Evolutionary conservation across 257 asterid species (phyloP).

Genomic region (Solanum habrochaites): DNA sequence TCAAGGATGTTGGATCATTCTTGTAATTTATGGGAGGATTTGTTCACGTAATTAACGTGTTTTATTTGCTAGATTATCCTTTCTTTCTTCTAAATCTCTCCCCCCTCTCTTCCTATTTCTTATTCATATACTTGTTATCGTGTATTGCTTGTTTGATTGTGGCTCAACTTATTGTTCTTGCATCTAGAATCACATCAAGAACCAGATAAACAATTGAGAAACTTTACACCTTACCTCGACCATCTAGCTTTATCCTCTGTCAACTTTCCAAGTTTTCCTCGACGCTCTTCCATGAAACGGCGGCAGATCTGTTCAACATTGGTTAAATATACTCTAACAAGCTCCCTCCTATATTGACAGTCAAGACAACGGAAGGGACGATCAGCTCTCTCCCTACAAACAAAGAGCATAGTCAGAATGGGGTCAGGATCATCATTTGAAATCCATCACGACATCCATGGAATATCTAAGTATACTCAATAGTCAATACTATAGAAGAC

Average conservation of each 20-base stretch:
- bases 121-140: background rate
- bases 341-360: slow-evolving; percentile 85
- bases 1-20: background rate
- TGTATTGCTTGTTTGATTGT: background rate
- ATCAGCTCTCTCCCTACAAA: slow-evolving; percentile 80
- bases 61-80: background rate
- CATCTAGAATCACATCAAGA: background rate
- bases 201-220: background rate
- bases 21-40: background rate
- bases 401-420: background rate
- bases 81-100: background rate
- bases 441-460: background rate
- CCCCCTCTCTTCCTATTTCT: background rate
- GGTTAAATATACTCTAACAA: slow-evolving; percentile 75
- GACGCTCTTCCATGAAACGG: slow-evolving; percentile 74
- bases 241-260: slow-evolving; percentile 83
- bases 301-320: slow-evolving; percentile 92
- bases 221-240: slow-evolving; percentile 54
- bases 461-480: background rate
- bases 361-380: slow-evolving; percentile 92
- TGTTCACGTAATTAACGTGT: background rate
- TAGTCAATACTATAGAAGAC: background rate
- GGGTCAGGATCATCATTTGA: background rate
- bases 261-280: slow-evolving; percentile 64
- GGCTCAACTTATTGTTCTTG: background rate